Conservation (phyloP, 1,284 basidiomycete species). For the Entoloma clypeatum region DNA sequence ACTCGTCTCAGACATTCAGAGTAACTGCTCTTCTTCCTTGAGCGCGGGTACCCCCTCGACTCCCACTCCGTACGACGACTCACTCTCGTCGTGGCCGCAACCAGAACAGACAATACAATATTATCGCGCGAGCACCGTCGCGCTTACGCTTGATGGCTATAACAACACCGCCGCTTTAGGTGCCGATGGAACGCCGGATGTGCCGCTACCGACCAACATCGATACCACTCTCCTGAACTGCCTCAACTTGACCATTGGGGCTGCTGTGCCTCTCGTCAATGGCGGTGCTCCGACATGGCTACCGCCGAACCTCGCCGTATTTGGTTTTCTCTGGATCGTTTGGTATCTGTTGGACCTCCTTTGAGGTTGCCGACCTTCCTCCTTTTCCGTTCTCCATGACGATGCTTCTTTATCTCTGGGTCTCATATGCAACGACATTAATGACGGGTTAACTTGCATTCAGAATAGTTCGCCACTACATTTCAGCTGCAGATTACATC, state of each 20-base stretch:
- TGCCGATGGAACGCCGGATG: slow-evolving; percentile 39
- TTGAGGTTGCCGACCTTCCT: neutral
- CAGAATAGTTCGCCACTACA: too few relatives aligned
- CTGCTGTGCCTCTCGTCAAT: slow-evolving; percentile 27
- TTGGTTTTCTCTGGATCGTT: slow-evolving; percentile 25
- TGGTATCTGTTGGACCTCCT: slow-evolving; percentile 11
- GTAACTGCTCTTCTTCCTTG: slow-evolving; percentile 22
- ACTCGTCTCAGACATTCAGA: slow-evolving; percentile 9
- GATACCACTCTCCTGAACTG: slow-evolving; percentile 49
- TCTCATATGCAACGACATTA: too few relatives aligned
- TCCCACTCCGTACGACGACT: slow-evolving; percentile 17
- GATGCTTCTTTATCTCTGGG: too few relatives aligned
- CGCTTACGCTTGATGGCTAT: slow-evolving; percentile 58
- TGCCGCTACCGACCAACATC: slow-evolving; percentile 45
- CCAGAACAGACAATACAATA: slow-evolving; percentile 53
- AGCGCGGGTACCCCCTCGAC: slow-evolving; percentile 15
- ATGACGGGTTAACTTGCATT: too few relatives aligned
- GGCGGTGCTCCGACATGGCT: slow-evolving; percentile 16
- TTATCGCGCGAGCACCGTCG: slow-evolving; percentile 54
- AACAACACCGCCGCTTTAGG: slow-evolving; percentile 50
- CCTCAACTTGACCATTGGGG: slow-evolving; percentile 39
- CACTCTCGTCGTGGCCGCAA: slow-evolving; percentile 28
- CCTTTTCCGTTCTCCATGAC: neutral
- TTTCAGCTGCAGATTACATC: too few relatives aligned
- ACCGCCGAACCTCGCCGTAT: slow-evolving; percentile 21